These are phyloP conservation scores for Pneumocystis wakefieldiae DNA, from an alignment of 1,139 yeast genomes.

Conservation along the genomic window DNA sequence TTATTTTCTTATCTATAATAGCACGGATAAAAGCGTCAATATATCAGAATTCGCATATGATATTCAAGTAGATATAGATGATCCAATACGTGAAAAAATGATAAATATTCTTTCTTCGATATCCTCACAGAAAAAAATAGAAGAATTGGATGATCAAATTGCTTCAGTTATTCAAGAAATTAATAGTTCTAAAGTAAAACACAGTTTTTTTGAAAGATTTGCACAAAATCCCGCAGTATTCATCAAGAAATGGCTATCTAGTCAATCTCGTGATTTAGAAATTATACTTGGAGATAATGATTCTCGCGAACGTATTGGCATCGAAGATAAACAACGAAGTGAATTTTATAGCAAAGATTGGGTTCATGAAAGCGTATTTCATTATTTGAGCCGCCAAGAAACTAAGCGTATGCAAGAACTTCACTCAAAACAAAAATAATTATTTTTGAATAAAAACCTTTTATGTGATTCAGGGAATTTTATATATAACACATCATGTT, in stretches of 20 bases:
- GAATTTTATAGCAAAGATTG: slow-evolving; percentile 15
- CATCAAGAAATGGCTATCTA: slow-evolving; percentile 54
- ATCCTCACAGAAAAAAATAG: slow-evolving; percentile 24
- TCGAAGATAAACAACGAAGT: slow-evolving; percentile 60
- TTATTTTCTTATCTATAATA: slow-evolving; percentile 71
- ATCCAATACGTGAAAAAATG: slow-evolving; percentile 36
- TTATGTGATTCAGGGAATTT: neutral
- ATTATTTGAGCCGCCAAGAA: slow-evolving; percentile 12
- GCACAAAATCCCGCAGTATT: slow-evolving; percentile 66
- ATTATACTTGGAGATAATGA: slow-evolving; percentile 54
- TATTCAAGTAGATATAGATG: slow-evolving; percentile 47
- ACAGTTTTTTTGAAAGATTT: slow-evolving; percentile 59
- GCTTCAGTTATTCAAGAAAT: slow-evolving; percentile 50
- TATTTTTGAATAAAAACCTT: neutral
- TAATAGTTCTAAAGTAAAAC: slow-evolving; percentile 46
- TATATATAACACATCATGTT: neutral
- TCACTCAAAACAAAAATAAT: slow-evolving; percentile 1
- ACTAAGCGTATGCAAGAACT: neutral
- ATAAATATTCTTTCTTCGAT: slow-evolving; percentile 3
- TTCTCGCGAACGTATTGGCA: slow-evolving; percentile 56
- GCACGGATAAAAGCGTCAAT: slow-evolving; percentile 22
- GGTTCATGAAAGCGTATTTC: slow-evolving; percentile 17
- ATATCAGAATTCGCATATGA: slow-evolving; percentile 32
- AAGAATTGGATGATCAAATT: slow-evolving; percentile 44
- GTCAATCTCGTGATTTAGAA: slow-evolving; percentile 61